These are phyloP conservation scores for Didymella glomerata DNA, from an alignment of 2,329 filamentous ascomycete genomes.

Conservation along the genomic window DNA sequence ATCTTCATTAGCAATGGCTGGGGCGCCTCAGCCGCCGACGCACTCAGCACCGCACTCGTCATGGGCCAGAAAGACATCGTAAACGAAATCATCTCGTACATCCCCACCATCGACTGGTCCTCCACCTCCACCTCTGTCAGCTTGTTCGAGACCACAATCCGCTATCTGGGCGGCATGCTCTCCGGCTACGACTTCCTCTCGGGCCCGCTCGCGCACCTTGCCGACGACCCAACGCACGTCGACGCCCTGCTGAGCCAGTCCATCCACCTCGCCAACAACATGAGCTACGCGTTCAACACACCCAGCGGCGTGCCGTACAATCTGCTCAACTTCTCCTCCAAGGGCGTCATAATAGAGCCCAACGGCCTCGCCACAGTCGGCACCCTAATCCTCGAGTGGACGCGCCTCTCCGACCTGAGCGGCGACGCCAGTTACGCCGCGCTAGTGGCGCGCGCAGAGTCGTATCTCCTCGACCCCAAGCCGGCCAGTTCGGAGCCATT, in stretches of 20 bases:
- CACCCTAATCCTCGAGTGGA: conserved; percentile 85
- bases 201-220: conserved; percentile 67
- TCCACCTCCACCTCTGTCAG: conserved; percentile 68
- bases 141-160: conserved; percentile 89
- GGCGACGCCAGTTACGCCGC: conserved; percentile 71
- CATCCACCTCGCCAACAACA: conserved; percentile 71
- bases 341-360: conserved; percentile 57
- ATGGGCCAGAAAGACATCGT: conserved; percentile 76
- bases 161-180: conserved; percentile 82
- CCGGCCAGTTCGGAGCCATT: conserved; percentile 73
- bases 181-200: conserved; percentile 78
- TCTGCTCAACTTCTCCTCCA: conserved; percentile 66
- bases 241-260: conserved; percentile 72
- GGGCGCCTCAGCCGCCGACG: conserved; percentile 85
- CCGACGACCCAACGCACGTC: conserved; percentile 59
- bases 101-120: conserved; percentile 75
- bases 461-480: conserved; percentile 72
- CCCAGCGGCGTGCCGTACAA: conserved; percentile 78
- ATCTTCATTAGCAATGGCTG: conserved; percentile 73
- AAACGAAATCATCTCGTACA: conserved; percentile 73
- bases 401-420: conserved; percentile 77
- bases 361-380: conserved; percentile 82
- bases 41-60: conserved; percentile 78
- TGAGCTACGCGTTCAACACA: conserved; percentile 82
- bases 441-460: conserved; percentile 72